Conservation (phyloP, 495 filamentous ascomycete species). For the Clohesyomyces aquaticus region DNA sequence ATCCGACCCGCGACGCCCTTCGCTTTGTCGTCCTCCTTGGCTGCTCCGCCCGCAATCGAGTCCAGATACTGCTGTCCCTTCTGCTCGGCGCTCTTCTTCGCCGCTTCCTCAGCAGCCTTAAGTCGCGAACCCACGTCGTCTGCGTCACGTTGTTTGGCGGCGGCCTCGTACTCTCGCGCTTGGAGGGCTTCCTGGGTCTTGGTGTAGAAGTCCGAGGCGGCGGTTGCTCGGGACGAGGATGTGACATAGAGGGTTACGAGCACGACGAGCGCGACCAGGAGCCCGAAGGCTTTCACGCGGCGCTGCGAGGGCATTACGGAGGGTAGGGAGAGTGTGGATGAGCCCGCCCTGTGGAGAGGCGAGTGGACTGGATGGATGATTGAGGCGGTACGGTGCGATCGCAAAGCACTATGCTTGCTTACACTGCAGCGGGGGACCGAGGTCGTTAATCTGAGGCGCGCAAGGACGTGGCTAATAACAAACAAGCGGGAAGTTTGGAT, state of each 20-base stretch:
- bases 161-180: constrained; percentile 47
- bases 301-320: constrained; percentile 69
- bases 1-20: constrained; percentile 70
- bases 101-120: constrained; percentile 45
- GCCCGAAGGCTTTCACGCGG: constrained; percentile 62
- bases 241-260: constrained; percentile 68
- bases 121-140: constrained; percentile 47
- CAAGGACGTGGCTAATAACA: background rate
- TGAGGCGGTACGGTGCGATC: no score
- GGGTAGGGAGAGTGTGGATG: background rate
- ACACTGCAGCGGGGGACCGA: background rate
- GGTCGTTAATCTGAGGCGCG: background rate
- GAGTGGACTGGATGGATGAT: background rate
- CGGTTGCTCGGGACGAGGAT: constrained; percentile 45
- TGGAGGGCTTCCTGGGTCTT: constrained; percentile 57
- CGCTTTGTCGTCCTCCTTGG: constrained; percentile 37
- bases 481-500: no score
- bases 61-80: constrained; percentile 55
- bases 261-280: constrained; percentile 60
- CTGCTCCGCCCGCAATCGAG: constrained; percentile 13
- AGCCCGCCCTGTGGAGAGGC: background rate
- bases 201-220: constrained; percentile 57
- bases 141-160: constrained; percentile 29
- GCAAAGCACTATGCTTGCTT: background rate
- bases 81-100: constrained; percentile 53